Conservation (phyloP, 2,329 filamentous ascomycete species). For the Penicillium frequentans region DNA sequence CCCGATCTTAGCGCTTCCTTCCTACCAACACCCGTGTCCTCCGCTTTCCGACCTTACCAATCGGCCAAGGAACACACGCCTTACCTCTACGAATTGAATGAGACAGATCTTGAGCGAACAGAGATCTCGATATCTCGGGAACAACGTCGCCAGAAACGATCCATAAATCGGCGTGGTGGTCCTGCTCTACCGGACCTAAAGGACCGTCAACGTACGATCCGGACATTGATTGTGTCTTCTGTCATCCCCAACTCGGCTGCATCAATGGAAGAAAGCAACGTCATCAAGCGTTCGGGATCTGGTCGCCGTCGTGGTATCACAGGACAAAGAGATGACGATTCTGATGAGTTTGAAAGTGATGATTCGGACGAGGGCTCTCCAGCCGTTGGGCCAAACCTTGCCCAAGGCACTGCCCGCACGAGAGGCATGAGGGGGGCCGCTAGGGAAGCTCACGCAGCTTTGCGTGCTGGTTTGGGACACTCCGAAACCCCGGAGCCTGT, state of each 20-base stretch:
- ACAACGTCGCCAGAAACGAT: conserved; percentile 90
- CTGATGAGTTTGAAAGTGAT: conserved; percentile 89
- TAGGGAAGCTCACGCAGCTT: conserved; percentile 79
- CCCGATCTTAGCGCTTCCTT: conserved; percentile 84
- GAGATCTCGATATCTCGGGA: conserved; percentile 93
- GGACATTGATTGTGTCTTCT: conserved; percentile 87
- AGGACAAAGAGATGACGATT: conserved; percentile 67
- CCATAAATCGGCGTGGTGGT: conserved; percentile 88
- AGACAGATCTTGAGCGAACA: conserved; percentile 83
- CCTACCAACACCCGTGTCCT: conserved; percentile 76
- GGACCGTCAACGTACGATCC: conserved; percentile 88
- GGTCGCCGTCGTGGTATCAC: conserved; percentile 59
- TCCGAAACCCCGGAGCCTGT: conserved; percentile 84
- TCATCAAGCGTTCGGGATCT: conserved; percentile 76
- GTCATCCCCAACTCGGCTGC: conserved; percentile 84
- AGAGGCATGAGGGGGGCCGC: conserved; percentile 88
- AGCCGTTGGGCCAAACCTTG: conserved; percentile 66
- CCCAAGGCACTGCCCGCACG: conserved; percentile 75
- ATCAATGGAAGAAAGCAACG: conserved; percentile 76
- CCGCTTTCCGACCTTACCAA: conserved; percentile 85
- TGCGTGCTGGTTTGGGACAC: conserved; percentile 70
- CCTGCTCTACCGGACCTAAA: conserved; percentile 94
- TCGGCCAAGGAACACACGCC: conserved; percentile 92
- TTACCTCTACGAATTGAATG: conserved; percentile 90
- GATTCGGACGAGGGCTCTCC: conserved; percentile 87